phyloP scores from a whole-genome alignment of 2,329 filamentous ascomycete genomes.

The Ophiostoma populinum region DNA sequence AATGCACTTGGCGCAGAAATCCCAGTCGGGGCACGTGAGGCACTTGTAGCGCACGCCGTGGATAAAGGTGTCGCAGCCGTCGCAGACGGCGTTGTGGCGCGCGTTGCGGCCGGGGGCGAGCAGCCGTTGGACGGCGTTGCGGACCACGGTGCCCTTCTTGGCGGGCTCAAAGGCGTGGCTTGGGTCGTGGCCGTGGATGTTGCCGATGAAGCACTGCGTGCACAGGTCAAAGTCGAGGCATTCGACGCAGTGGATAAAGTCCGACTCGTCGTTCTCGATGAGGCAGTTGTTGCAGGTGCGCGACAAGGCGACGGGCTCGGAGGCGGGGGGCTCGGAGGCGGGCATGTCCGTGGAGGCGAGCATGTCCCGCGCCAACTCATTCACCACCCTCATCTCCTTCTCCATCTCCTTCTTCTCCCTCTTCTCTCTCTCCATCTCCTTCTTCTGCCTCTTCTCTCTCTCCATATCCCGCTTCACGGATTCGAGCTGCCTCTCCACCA shows the following conservation, averaged over 20 bases:
- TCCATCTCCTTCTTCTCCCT: too few species aligned
- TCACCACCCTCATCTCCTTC: too few species aligned
- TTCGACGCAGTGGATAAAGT: constrained; percentile 68
- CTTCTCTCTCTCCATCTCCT: too few species aligned
- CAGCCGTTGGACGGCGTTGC: constrained; percentile 43
- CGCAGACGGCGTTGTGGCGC: constrained; percentile 77
- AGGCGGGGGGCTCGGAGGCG: background rate
- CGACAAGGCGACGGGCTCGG: constrained; percentile 13
- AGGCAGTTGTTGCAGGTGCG: constrained; percentile 57
- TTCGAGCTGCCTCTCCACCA: too few species aligned
- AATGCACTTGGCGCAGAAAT: constrained; percentile 72
- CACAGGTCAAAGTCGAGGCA: constrained; percentile 93
- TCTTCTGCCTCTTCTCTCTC: too few species aligned
- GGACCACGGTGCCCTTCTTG: constrained; percentile 43
- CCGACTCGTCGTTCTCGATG: constrained; percentile 52
- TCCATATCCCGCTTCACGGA: too few species aligned
- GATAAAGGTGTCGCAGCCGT: constrained; percentile 83
- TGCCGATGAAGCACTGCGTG: constrained; percentile 56
- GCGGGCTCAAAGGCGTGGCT: constrained; percentile 63
- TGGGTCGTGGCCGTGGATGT: constrained; percentile 81
- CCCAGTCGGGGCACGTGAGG: constrained; percentile 91
- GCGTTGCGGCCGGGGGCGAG: constrained; percentile 66
- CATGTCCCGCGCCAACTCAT: too few species aligned
- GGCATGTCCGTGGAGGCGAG: too few species aligned
- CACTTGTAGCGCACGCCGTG: constrained; percentile 90